Percentiles rank a stretch among this genome's conserved stretches.
These are phyloP conservation scores for Rutidosis leptorrhynchoides DNA, from an alignment of 129 eudicot species.

Conservation along the genomic window DNA sequence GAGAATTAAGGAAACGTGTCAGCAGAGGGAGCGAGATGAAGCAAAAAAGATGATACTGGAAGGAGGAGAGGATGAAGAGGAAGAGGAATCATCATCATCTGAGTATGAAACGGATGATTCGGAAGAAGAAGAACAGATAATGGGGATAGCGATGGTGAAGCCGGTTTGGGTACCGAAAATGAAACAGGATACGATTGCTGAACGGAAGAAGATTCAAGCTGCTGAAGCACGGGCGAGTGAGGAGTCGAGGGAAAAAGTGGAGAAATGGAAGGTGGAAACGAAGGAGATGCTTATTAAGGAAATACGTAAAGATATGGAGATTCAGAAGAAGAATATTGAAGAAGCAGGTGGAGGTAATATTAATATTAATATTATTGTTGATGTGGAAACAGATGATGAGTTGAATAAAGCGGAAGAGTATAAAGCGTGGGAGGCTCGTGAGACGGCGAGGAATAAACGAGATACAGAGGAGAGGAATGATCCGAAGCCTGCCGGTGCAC, in stretches of 20 bases:
- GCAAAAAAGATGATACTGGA: conserved; percentile 47
- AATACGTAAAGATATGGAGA: too few species aligned
- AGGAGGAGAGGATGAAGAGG: conserved; percentile 77
- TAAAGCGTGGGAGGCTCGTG: conserved; percentile 87
- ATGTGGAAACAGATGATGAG: conserved; percentile 91
- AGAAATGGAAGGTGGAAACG: conserved; percentile 72
- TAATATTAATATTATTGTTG: conserved; percentile 61
- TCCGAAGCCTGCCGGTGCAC: too few species aligned
- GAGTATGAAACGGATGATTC: conserved; percentile 96
- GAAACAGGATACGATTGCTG: too few species aligned
- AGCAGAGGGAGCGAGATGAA: conserved; percentile 64
- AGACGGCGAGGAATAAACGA: conserved; percentile 84
- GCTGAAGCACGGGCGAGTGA: conserved; percentile 85
- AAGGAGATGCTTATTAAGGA: conserved; percentile 84
- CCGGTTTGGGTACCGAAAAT: conserved; percentile 91
- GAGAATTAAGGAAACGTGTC: conserved; percentile 70
- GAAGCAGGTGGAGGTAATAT: too few species aligned
- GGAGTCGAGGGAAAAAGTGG: conserved; percentile 51
- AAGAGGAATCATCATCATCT: conserved; percentile 69
- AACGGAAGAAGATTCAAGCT: too few species aligned
- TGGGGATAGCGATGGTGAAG: conserved; percentile 79
- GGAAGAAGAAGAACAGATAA: conserved; percentile 70
- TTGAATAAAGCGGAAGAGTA: conserved; percentile 88
- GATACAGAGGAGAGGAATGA: conserved; percentile 91
- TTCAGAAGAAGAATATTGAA: conserved; percentile 65